Percentiles rank a stretch among this genome's conserved stretches.
These are phyloP conservation scores for Tulasnella sp. DNA, from an alignment of 768 basidiomycete species.

Conservation along the genomic window DNA sequence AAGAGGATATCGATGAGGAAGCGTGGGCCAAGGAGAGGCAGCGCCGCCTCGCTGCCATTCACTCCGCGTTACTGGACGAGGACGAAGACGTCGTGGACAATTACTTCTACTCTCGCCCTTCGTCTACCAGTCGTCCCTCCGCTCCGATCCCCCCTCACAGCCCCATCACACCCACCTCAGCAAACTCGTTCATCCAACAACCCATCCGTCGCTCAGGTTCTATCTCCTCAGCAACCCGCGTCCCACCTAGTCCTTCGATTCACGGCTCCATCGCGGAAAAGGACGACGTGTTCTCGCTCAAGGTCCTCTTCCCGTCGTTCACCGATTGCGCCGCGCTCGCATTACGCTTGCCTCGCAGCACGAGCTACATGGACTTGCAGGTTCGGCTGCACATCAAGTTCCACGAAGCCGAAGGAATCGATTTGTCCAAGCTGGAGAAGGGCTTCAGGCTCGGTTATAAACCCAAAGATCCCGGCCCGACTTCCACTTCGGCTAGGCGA, in stretches of 20 bases:
- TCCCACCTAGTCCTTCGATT: not conserved
- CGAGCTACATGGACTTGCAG: constrained; percentile 22
- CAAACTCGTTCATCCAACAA: not conserved
- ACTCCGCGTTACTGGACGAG: constrained; percentile 2
- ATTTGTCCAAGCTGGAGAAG: constrained; percentile 6
- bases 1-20: constrained; percentile 12
- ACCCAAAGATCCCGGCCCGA: not conserved
- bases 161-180: constrained; percentile 1
- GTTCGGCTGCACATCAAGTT: constrained; percentile 19
- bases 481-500: not conserved
- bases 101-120: constrained; percentile 22
- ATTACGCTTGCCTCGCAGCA: constrained; percentile 8
- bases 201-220: not conserved
- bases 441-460: constrained; percentile 15
- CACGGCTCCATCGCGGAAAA: not conserved
- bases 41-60: not conserved
- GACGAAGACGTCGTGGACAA: constrained; percentile 12
- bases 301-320: constrained; percentile 23
- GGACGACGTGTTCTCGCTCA: constrained; percentile 18
- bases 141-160: constrained; percentile 6
- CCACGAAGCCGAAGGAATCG: constrained; percentile 25
- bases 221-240: not conserved
- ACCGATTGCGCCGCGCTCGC: constrained; percentile 23
- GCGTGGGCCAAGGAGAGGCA: constrained; percentile 8
- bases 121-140: not conserved